Evolutionary conservation across 2,329 filamentous ascomycete species (phyloP).

Genomic region (Lecanicillium sp.): DNA sequence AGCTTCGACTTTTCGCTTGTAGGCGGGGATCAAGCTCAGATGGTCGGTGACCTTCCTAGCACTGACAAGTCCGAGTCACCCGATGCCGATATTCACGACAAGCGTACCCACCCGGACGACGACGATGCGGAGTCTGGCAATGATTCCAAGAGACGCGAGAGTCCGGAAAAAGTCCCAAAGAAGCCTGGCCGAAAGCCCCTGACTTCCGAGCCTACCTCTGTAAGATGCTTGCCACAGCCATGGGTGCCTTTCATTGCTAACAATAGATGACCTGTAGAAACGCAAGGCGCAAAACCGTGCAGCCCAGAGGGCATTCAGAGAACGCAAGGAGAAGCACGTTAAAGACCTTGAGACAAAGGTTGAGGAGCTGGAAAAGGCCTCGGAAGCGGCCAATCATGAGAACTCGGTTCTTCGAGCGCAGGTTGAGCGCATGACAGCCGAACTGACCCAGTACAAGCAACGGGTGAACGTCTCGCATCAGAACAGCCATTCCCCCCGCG

Average conservation of each 20-base stretch:
- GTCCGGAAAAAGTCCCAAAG: slow-evolving; percentile 80
- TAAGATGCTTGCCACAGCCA: slow-evolving; percentile 44
- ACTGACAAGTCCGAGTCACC: slow-evolving; percentile 49
- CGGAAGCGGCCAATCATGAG: slow-evolving; percentile 74
- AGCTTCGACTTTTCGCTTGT: slow-evolving; percentile 61
- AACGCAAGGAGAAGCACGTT: slow-evolving; percentile 88
- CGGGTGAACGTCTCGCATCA: slow-evolving; percentile 56
- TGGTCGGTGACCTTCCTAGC: slow-evolving; percentile 71
- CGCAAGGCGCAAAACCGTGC: slow-evolving; percentile 94
- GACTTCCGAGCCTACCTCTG: slow-evolving; percentile 90
- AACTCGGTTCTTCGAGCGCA: slow-evolving; percentile 79
- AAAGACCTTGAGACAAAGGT: slow-evolving; percentile 78
- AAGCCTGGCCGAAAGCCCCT: slow-evolving; percentile 95
- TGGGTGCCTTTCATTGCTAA: slow-evolving; percentile 2
- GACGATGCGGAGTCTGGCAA: slow-evolving; percentile 46
- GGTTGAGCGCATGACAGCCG: slow-evolving; percentile 76
- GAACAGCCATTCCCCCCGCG: slow-evolving; percentile 29
- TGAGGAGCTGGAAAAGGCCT: slow-evolving; percentile 71
- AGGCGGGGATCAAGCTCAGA: slow-evolving; percentile 46
- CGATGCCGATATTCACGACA: slow-evolving; percentile 50
- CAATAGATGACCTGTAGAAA: slow-evolving; percentile 49
- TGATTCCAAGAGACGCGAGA: slow-evolving; percentile 65
- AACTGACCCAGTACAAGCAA: slow-evolving; percentile 87
- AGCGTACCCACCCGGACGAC: slow-evolving; percentile 65
- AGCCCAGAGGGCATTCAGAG: slow-evolving; percentile 85